A percentile compares a stretch with the other conserved stretches of the same genome.
Evolutionary conservation across 2,329 filamentous ascomycete species (phyloP).

Genomic region (Sarocladium kiliense): DNA sequence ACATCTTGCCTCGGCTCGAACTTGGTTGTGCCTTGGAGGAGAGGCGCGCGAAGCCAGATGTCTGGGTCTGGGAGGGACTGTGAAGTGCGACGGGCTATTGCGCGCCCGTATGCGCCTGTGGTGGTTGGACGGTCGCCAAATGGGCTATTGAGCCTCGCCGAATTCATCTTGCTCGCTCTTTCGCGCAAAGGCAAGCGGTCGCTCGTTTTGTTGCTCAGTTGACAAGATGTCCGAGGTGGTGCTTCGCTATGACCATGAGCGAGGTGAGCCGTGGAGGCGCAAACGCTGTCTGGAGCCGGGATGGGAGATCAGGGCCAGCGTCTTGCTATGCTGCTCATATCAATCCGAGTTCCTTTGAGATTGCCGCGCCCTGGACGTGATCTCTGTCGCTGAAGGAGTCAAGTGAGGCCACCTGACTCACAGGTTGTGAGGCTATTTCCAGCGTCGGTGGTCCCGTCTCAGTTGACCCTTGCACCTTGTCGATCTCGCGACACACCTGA

Average conservation of each 20-base stretch:
- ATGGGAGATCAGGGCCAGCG: no score
- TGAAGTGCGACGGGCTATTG: not conserved
- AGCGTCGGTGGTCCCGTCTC: not conserved
- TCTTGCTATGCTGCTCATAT: no score
- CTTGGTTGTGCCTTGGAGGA: constrained; percentile 63
- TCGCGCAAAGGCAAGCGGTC: no score
- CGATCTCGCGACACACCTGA: not conserved
- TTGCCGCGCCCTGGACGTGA: no score
- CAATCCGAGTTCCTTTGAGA: no score
- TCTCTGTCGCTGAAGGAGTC: no score
- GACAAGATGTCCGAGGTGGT: no score
- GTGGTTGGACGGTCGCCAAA: not conserved
- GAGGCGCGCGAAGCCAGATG: constrained; percentile 66
- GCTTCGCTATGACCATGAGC: no score
- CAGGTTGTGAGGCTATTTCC: not conserved
- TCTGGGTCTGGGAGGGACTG: constrained; percentile 54
- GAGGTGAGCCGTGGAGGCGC: no score
- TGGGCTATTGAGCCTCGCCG: not conserved
- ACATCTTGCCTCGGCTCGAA: constrained; percentile 65
- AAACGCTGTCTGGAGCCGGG: no score
- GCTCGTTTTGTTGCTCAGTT: no score
- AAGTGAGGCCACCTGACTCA: not conserved
- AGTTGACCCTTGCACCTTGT: no score
- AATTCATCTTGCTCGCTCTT: not conserved
- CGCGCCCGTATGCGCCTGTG: constrained; percentile 4